Percentiles rank a stretch among this genome's conserved stretches.
These are phyloP conservation scores for Cryptosporidium sp. DNA, from an alignment of 169 alveolate species.

Conservation along the genomic window DNA sequence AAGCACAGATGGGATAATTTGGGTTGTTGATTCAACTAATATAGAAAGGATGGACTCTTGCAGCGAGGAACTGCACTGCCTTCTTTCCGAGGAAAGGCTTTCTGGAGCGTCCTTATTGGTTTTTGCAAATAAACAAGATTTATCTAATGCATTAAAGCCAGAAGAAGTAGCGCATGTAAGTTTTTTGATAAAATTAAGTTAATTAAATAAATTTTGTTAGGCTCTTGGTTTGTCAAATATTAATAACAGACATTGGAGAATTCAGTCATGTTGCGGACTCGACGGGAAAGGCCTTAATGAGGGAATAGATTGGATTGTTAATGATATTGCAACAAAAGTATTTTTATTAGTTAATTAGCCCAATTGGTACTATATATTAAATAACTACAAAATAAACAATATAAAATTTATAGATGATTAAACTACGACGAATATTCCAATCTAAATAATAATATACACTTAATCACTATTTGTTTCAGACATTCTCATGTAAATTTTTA, in stretches of 20 bases:
- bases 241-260: slow-evolving; percentile 93
- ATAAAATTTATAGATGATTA: not conserved
- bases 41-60: slow-evolving; percentile 94
- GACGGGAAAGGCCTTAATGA: slow-evolving; percentile 94
- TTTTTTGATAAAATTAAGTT: slow-evolving; percentile 19
- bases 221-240: slow-evolving; percentile 26
- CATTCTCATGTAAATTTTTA: slow-evolving; percentile 29
- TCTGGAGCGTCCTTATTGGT: slow-evolving; percentile 86
- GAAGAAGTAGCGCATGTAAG: slow-evolving; percentile 82
- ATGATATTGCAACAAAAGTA: slow-evolving; percentile 92
- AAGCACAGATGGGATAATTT: slow-evolving; percentile 97
- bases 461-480: not conserved
- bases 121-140: slow-evolving; percentile 96
- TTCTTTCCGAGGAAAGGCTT: slow-evolving; percentile 92
- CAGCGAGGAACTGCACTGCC: slow-evolving; percentile 92
- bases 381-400: not conserved
- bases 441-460: not conserved
- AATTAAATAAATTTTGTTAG: slow-evolving; percentile 44
- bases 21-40: slow-evolving; percentile 98
- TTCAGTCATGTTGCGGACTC: slow-evolving; percentile 92
- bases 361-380: slow-evolving; percentile 5
- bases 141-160: slow-evolving; percentile 91
- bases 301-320: slow-evolving; percentile 95
- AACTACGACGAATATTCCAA: not conserved
- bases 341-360: slow-evolving; percentile 78